Percentiles rank a stretch among this genome's conserved stretches.
phyloP scores from a whole-genome alignment of 768 basidiomycete species.

The Tricholomella constricta region DNA sequence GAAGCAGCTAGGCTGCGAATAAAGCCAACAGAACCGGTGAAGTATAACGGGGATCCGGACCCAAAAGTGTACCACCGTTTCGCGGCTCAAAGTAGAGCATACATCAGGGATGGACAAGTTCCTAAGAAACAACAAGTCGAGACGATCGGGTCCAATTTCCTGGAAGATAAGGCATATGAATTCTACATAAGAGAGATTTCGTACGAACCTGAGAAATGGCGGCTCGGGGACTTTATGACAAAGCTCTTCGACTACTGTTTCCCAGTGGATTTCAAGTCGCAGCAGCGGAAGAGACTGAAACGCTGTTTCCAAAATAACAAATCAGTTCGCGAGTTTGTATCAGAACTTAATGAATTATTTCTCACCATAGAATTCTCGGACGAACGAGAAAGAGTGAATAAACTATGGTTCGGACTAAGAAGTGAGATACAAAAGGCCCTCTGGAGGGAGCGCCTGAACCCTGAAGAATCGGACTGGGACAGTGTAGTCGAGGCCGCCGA shows the following conservation, averaged over 20 bases:
- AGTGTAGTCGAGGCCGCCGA: no score
- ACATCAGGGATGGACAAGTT: neutral
- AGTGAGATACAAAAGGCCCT: no score
- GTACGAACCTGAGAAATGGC: neutral
- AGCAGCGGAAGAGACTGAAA: conserved; percentile 4
- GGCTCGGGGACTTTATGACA: neutral
- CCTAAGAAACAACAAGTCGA: neutral
- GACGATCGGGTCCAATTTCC: conserved; percentile 2
- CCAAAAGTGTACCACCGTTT: neutral
- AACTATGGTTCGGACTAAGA: neutral
- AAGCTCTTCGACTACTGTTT: conserved; percentile 17
- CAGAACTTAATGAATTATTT: neutral
- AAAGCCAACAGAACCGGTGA: neutral
- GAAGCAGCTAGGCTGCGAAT: no score
- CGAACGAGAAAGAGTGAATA: neutral
- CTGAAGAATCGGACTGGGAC: no score
- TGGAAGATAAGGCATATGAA: conserved; percentile 11
- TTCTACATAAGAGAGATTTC: conserved; percentile 12
- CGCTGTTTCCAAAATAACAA: neutral
- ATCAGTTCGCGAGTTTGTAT: conserved; percentile 1
- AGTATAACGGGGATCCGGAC: conserved; percentile 1
- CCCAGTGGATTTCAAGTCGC: conserved; percentile 3
- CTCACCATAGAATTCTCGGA: neutral
- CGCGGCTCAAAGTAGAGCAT: neutral
- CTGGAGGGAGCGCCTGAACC: no score